These are phyloP conservation scores for Ophiocordyceps robertsii DNA, from an alignment of 2,329 filamentous ascomycete species.

Conservation along the genomic window DNA sequence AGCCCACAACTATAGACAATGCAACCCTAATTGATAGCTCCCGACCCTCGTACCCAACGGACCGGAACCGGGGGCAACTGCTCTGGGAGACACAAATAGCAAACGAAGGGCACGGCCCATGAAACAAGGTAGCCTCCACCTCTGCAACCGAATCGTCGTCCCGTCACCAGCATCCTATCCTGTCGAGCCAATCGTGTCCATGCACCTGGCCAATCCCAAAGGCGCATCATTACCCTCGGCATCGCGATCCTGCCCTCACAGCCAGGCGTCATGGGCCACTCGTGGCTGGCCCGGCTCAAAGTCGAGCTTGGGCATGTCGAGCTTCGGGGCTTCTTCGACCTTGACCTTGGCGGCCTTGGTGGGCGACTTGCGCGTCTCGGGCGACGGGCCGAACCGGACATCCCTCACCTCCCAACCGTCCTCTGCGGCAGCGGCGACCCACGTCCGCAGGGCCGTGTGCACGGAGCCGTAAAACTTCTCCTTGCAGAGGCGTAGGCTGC, in stretches of 20 bases:
- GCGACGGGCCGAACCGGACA: slow-evolving; percentile 58
- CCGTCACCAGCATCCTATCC: too few relatives aligned
- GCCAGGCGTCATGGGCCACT: slow-evolving; percentile 17
- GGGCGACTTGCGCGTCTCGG: slow-evolving; percentile 15
- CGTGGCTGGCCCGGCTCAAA: slow-evolving; percentile 25
- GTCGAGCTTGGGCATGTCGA: slow-evolving; percentile 47
- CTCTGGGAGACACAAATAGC: neutral
- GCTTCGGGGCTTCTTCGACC: slow-evolving; percentile 38
- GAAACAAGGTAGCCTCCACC: neutral
- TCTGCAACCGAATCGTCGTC: too few relatives aligned
- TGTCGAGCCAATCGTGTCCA: too few relatives aligned
- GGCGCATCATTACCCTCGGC: too few relatives aligned
- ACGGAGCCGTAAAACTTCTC: slow-evolving; percentile 94
- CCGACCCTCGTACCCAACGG: slow-evolving; percentile 1
- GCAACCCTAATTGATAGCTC: slow-evolving; percentile 9
- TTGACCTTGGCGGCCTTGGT: slow-evolving; percentile 28
- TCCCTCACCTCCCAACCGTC: slow-evolving; percentile 79
- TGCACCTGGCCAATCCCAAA: too few relatives aligned
- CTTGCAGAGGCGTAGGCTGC: slow-evolving; percentile 79
- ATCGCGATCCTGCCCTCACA: slow-evolving; percentile 3
- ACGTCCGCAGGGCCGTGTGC: slow-evolving; percentile 77
- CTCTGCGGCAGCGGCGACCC: slow-evolving; percentile 75
- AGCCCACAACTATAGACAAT: slow-evolving; percentile 11
- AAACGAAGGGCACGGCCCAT: neutral
- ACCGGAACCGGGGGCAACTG: slow-evolving; percentile 1